Conservation (phyloP, 257 asterid genomes). For the Linaria vulgaris region DNA sequence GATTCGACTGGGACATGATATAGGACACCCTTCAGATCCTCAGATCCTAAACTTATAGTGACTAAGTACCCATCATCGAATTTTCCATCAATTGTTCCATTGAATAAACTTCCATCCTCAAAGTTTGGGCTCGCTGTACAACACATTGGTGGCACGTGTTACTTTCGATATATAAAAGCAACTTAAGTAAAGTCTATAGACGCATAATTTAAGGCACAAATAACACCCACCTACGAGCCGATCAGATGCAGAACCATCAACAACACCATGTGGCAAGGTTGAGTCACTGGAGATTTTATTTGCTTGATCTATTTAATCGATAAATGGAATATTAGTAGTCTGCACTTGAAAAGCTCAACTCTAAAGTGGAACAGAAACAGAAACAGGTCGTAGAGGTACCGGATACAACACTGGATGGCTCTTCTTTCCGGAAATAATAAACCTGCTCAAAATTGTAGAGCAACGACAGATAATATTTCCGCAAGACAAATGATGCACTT, state of each 20-base stretch:
- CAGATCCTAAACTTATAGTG: slow-evolving; percentile 64
- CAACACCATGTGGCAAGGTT: slow-evolving; percentile 37
- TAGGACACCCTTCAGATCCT: slow-evolving; percentile 75
- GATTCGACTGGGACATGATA: slow-evolving; percentile 53
- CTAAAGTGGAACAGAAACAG: slow-evolving; percentile 3
- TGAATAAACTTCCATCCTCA: slow-evolving; percentile 56
- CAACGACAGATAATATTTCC: slow-evolving; percentile 74
- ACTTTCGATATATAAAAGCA: slow-evolving; percentile 6
- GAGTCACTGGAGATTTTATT: slow-evolving; percentile 34
- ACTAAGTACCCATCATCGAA: slow-evolving; percentile 82
- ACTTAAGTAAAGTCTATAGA: background rate
- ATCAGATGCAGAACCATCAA: slow-evolving; percentile 42
- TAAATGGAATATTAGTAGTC: slow-evolving; percentile 19
- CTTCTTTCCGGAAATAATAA: slow-evolving; percentile 78
- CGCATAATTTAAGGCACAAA: background rate
- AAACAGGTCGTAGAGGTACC: slow-evolving; percentile 38
- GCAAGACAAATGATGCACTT: slow-evolving; percentile 76
- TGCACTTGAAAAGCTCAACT: slow-evolving; percentile 10
- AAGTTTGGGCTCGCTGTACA: slow-evolving; percentile 48
- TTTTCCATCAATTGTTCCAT: slow-evolving; percentile 89
- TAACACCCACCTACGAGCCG: slow-evolving; percentile 52
- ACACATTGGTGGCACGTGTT: slow-evolving; percentile 10
- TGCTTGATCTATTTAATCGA: slow-evolving; percentile 41
- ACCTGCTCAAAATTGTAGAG: slow-evolving; percentile 97
- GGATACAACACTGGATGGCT: slow-evolving; percentile 40